Percentiles rank a stretch among this genome's conserved stretches.
These are phyloP conservation scores for Cotoneaster glaucophyllus DNA, from an alignment of 306 rosid species.

Conservation along the genomic window DNA sequence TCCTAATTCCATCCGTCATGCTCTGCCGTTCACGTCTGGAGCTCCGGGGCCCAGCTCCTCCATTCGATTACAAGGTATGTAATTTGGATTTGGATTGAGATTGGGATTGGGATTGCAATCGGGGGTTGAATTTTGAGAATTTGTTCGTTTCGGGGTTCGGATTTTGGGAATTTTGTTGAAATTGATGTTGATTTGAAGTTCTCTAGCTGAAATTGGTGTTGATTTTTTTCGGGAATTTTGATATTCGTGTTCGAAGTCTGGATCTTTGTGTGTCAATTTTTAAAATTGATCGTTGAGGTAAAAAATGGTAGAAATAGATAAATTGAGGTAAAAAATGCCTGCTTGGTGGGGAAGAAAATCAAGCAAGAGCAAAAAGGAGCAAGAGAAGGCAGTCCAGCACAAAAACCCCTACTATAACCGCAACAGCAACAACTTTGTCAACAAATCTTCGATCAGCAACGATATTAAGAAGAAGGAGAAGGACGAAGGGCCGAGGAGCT, in stretches of 20 bases:
- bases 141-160: neutral
- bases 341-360: conserved; percentile 81
- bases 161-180: neutral
- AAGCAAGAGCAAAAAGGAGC: conserved; percentile 53
- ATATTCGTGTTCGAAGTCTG: neutral
- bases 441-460: conserved; percentile 36
- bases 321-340: conserved; percentile 47
- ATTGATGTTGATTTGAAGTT: neutral
- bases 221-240: neutral
- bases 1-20: too few species aligned
- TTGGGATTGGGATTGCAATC: neutral
- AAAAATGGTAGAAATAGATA: neutral
- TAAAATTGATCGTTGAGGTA: neutral
- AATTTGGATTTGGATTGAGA: neutral
- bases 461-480: conserved; percentile 8
- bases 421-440: conserved; percentile 18
- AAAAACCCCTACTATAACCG: conserved; percentile 14
- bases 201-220: neutral
- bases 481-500: conserved; percentile 26
- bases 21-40: neutral
- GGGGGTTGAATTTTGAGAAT: neutral
- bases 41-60: neutral
- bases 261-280: neutral
- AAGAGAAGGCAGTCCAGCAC: conserved; percentile 19
- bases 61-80: neutral